Conservation (phyloP, 495 filamentous ascomycete genomes). For the Xylaria telfairii region DNA sequence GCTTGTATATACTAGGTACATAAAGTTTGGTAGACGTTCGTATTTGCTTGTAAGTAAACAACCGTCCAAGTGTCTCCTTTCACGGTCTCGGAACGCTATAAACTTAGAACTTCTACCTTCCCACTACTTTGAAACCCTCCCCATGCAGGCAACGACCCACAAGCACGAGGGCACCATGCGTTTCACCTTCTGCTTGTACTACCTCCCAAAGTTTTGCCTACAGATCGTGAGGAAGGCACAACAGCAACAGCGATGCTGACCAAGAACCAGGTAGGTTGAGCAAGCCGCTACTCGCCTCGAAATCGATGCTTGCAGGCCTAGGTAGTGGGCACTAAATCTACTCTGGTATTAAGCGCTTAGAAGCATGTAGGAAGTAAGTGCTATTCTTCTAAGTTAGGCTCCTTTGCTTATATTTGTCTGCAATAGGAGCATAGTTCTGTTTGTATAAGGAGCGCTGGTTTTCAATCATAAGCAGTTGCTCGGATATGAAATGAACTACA, state of each 20-base stretch:
- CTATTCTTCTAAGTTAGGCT: neutral
- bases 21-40: neutral
- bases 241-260: neutral
- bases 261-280: neutral
- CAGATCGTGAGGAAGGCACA: neutral
- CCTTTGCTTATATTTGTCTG: neutral
- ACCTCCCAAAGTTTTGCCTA: neutral
- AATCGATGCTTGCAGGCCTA: too few relatives aligned
- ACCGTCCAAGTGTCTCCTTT: neutral
- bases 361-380: too few relatives aligned
- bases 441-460: neutral
- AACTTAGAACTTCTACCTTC: neutral
- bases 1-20: conserved; percentile 1
- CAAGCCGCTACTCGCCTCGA: too few relatives aligned
- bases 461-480: neutral
- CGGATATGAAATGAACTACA: neutral
- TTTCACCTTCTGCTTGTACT: conserved; percentile 14
- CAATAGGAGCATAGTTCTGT: too few relatives aligned
- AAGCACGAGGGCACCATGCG: conserved; percentile 18
- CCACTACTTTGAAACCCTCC: neutral
- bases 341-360: too few relatives aligned
- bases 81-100: neutral
- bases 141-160: neutral
- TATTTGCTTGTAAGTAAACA: neutral
- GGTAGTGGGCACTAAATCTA: too few relatives aligned